phyloP scores from a whole-genome alignment of 2,329 filamentous ascomycete species.

The Pochonia chlamydosporia region DNA sequence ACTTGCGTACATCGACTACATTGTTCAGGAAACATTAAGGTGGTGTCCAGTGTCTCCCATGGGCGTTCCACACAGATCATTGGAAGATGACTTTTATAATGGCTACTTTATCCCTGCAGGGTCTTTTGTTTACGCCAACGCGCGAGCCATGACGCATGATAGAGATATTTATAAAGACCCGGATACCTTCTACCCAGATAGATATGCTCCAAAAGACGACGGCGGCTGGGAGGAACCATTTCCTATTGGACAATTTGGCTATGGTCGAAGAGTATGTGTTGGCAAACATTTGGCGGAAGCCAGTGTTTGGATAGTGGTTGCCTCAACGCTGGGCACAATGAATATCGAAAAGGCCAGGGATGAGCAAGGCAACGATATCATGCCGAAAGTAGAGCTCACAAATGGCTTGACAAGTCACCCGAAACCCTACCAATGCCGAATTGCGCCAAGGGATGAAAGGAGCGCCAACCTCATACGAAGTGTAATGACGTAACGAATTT shows the following conservation, averaged over 20 bases:
- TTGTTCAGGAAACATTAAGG: slow-evolving; percentile 41
- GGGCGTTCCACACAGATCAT: slow-evolving; percentile 48
- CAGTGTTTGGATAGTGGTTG: slow-evolving; percentile 35
- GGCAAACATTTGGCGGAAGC: slow-evolving; percentile 44
- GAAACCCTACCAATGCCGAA: slow-evolving; percentile 17
- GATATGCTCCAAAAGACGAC: slow-evolving; percentile 29
- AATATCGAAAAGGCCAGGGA: slow-evolving; percentile 26
- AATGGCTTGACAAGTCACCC: slow-evolving; percentile 22
- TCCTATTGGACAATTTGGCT: slow-evolving; percentile 44
- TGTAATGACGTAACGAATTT: neutral
- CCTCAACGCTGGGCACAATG: slow-evolving; percentile 32
- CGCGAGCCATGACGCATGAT: slow-evolving; percentile 39
- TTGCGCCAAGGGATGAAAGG: slow-evolving; percentile 17
- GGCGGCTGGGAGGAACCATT: slow-evolving; percentile 38
- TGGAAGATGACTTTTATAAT: slow-evolving; percentile 50
- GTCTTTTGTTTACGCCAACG: slow-evolving; percentile 35
- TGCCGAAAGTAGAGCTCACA: slow-evolving; percentile 19
- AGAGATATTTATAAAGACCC: slow-evolving; percentile 33
- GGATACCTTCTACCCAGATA: slow-evolving; percentile 38
- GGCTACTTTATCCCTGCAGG: slow-evolving; percentile 54
- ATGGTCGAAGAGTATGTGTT: slow-evolving; percentile 44
- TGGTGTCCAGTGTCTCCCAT: slow-evolving; percentile 40
- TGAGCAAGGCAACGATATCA: slow-evolving; percentile 27
- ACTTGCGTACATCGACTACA: slow-evolving; percentile 37
- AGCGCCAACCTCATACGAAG: slow-evolving; percentile 8